Conservation (phyloP, 2,329 filamentous ascomycete genomes). For the Colletotrichum caudatum region DNA sequence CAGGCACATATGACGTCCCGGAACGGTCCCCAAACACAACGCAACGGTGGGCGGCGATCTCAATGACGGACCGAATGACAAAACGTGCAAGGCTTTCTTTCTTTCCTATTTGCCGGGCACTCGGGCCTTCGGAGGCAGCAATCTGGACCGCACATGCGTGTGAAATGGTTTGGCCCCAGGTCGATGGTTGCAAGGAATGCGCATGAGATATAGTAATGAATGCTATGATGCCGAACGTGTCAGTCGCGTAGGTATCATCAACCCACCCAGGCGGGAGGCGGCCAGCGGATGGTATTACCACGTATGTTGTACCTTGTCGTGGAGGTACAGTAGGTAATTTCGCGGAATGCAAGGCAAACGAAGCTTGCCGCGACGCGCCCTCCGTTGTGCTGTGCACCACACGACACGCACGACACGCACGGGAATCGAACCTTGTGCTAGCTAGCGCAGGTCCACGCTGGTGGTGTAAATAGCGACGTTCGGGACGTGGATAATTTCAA, state of each 20-base stretch:
- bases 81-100: not conserved
- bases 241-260: too few species aligned
- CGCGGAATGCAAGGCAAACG: not conserved
- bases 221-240: not conserved
- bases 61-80: not conserved
- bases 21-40: conserved; percentile 26
- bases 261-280: not conserved
- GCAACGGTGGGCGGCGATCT: conserved; percentile 5
- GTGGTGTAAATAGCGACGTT: conserved; percentile 9
- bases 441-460: conserved; percentile 30
- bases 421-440: conserved; percentile 23
- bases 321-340: too few species aligned
- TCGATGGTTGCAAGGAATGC: conserved; percentile 23
- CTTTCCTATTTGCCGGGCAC: not conserved
- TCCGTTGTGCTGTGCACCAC: not conserved
- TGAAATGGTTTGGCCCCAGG: not conserved
- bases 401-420: not conserved
- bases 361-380: conserved; percentile 17
- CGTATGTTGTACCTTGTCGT: not conserved
- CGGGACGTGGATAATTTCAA: conserved; percentile 30
- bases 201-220: conserved; percentile 8
- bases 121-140: too few species aligned
- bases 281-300: not conserved
- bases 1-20: conserved; percentile 15
- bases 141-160: not conserved